Evolutionary conservation across 176 grass and related monocot species (phyloP), one percentile per base, ranked within the genome.

Genomic region (Triticum urartu): DNA sequence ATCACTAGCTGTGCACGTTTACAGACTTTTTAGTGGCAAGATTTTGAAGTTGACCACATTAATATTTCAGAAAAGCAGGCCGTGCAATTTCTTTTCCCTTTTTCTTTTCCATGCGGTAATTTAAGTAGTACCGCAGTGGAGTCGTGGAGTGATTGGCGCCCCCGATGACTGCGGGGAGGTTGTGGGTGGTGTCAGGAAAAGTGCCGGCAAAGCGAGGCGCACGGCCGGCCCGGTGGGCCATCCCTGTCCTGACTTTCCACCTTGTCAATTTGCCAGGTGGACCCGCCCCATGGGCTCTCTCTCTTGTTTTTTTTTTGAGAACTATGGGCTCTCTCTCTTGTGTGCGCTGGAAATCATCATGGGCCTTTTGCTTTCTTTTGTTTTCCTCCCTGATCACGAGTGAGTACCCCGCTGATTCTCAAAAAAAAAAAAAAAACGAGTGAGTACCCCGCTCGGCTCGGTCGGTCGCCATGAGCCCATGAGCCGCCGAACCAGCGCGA

Each of bases 171-270:
- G 82, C 82, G 82, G 86, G 63, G 77, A 78, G 28, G 32, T 36
- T 64, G 89, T 64, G 89, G 77, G 28, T 59, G 78, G 43, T 88
- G 90, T 86, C 82, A 14, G 86, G 20, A 36, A 86, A 91, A 91
- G 72, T 45, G 56, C 78, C 90, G 85, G 81, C 89, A 91, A 84
- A 84, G 81, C 68, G 10, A 91, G 89, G 35, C 89, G 85, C 89
- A 91, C 85, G 89, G 89, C 85, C 85, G 85, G 85, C 45, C 43
- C 81, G 34, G 78, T 91, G 90, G 90, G 86, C 82, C 90, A 77
- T 0, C 33, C 22, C 4, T 77, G 47, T 34, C 74, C 50, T 21
- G 21, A 58, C 15, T 20, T 3, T 54, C 9, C n/a, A 26, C 71
- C 40, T 6, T 45, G 17, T 4, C 48, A 10, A 18, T 72, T 42